Evolutionary conservation across 805 yeast species (phyloP).

Genomic region (Candida stauntonica): DNA sequence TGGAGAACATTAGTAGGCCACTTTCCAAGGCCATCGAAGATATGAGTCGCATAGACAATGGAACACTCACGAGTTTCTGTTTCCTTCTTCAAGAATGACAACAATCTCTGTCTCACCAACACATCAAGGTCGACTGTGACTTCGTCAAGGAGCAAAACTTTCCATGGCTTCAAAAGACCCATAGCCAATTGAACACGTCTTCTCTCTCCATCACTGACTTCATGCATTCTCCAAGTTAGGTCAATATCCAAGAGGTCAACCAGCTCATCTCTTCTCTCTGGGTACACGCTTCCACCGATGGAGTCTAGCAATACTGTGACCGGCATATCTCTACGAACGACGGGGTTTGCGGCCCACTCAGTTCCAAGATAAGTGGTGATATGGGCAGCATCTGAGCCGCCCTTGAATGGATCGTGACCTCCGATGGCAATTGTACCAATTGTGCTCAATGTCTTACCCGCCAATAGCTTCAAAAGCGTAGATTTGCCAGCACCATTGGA

Average conservation of each 20-base stretch:
- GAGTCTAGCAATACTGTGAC: slow-evolving; percentile 74
- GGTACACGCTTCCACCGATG: slow-evolving; percentile 70
- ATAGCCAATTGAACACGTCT: slow-evolving; percentile 89
- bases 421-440: slow-evolving; percentile 68
- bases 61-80: slow-evolving; percentile 66
- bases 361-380: slow-evolving; percentile 85
- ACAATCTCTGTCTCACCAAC: slow-evolving; percentile 71
- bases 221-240: slow-evolving; percentile 87
- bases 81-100: slow-evolving; percentile 69
- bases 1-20: slow-evolving; percentile 90
- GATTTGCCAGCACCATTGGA: slow-evolving; percentile 98
- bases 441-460: slow-evolving; percentile 85
- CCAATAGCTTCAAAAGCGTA: slow-evolving; percentile 75
- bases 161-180: slow-evolving; percentile 94
- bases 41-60: slow-evolving; percentile 92
- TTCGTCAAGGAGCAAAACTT: slow-evolving; percentile 81
- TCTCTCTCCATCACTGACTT: slow-evolving; percentile 91
- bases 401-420: slow-evolving; percentile 85
- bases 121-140: slow-evolving; percentile 97
- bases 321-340: slow-evolving; percentile 87
- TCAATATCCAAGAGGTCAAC: slow-evolving; percentile 81
- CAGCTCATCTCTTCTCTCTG: slow-evolving; percentile 73
- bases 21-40: slow-evolving; percentile 86
- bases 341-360: slow-evolving; percentile 93
- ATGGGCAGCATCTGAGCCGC: slow-evolving; percentile 40